phyloP scores from a whole-genome alignment of 2,329 filamentous ascomycete species.

The Colletotrichum tropicale region DNA sequence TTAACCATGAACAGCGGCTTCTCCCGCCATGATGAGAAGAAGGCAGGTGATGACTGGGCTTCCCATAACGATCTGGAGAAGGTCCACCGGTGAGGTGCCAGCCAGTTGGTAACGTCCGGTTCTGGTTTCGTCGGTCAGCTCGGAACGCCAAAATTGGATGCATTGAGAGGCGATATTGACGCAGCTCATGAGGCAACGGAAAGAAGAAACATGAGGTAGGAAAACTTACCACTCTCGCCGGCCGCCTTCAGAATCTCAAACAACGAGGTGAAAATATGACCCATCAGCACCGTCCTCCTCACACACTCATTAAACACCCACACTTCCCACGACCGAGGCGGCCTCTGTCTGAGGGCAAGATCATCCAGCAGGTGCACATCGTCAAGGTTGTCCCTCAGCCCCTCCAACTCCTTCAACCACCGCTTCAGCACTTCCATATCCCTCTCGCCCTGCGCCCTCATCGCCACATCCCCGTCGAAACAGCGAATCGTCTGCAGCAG shows the following conservation, averaged over 20 bases:
- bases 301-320: slow-evolving; percentile 49
- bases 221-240: slow-evolving; percentile 20
- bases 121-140: neutral
- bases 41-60: slow-evolving; percentile 42
- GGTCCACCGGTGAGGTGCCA: slow-evolving; percentile 32
- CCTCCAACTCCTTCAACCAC: slow-evolving; percentile 41
- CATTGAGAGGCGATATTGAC: neutral
- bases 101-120: slow-evolving; percentile 21
- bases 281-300: slow-evolving; percentile 41
- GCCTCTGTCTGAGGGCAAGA: slow-evolving; percentile 29
- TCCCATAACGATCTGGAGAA: slow-evolving; percentile 49
- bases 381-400: slow-evolving; percentile 38
- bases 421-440: slow-evolving; percentile 37
- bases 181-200: neutral
- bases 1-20: slow-evolving; percentile 41
- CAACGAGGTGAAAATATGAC: slow-evolving; percentile 35
- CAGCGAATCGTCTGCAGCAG: slow-evolving; percentile 45
- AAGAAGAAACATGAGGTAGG: neutral
- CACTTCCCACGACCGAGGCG: slow-evolving; percentile 48
- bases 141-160: neutral
- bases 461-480: slow-evolving; percentile 46
- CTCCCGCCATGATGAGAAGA: slow-evolving; percentile 48
- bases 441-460: slow-evolving; percentile 44
- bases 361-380: slow-evolving; percentile 26
- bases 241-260: slow-evolving; percentile 35